Evolutionary conservation across 2,329 filamentous ascomycete genomes (phyloP).

Genomic region (Ophiostoma himal-ulmi): DNA sequence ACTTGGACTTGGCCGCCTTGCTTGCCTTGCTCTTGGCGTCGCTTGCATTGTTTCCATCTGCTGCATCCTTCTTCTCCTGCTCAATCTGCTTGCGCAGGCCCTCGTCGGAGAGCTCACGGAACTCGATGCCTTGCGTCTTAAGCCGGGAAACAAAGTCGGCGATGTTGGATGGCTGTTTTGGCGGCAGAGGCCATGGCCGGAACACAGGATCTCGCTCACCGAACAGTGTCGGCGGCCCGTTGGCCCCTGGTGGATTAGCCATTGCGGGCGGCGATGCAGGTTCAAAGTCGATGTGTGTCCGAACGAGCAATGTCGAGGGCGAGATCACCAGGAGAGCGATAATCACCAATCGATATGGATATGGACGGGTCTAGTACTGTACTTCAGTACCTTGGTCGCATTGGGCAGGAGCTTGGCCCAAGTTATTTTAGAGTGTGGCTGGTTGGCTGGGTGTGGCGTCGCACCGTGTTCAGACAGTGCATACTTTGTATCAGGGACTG

Average conservation of each 20-base stretch:
- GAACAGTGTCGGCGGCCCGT: conserved; percentile 19
- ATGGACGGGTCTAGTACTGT: background rate
- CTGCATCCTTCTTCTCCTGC: conserved; percentile 38
- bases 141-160: conserved; percentile 72
- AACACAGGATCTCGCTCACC: conserved; percentile 34
- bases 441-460: background rate
- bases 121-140: conserved; percentile 71
- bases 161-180: conserved; percentile 56
- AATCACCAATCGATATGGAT: conserved; percentile 4
- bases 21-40: conserved; percentile 37
- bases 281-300: background rate
- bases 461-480: background rate
- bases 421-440: background rate
- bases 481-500: background rate
- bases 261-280: conserved; percentile 16
- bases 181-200: conserved; percentile 55
- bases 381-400: background rate
- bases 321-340: background rate
- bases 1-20: conserved; percentile 27
- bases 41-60: background rate
- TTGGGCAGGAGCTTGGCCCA: background rate
- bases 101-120: conserved; percentile 71
- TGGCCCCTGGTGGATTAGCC: conserved; percentile 15
- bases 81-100: conserved; percentile 63
- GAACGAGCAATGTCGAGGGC: background rate